Conservation (phyloP, 495 filamentous ascomycete genomes). For the Ascodesmis nigricans region DNA sequence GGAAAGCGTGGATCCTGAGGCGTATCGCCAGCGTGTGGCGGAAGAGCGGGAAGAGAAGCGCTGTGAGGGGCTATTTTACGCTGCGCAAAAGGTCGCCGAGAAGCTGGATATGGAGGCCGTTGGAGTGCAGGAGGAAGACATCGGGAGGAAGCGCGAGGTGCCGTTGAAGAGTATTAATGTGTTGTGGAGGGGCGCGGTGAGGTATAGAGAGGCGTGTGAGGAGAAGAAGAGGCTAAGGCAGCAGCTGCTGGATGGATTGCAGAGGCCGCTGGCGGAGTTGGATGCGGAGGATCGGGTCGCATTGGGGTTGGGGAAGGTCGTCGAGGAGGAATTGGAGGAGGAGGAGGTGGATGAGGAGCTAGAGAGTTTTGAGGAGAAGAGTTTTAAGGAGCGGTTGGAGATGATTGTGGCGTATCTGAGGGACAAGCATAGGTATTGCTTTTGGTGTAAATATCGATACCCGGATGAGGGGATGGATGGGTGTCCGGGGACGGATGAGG, state of each 20-base stretch:
- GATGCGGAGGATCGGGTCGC: constrained; percentile 36
- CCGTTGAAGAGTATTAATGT: constrained; percentile 44
- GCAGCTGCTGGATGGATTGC: constrained; percentile 43
- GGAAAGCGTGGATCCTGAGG: constrained; percentile 36
- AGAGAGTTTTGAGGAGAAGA: constrained; percentile 56
- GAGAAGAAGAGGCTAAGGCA: constrained; percentile 42
- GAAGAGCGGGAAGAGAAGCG: constrained; percentile 50
- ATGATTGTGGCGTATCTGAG: constrained; percentile 47
- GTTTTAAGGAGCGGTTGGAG: constrained; percentile 37
- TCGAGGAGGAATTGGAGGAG: constrained; percentile 31
- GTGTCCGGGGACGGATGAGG: constrained; percentile 75
- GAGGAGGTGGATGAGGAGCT: constrained; percentile 72
- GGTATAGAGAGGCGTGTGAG: constrained; percentile 46
- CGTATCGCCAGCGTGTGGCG: constrained; percentile 52
- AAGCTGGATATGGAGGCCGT: constrained; percentile 13
- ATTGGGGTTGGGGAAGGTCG: constrained; percentile 29
- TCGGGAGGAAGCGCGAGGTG: constrained; percentile 27
- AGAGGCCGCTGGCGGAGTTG: constrained; percentile 28
- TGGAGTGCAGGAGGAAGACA: constrained; percentile 11
- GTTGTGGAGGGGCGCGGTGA: constrained; percentile 55
- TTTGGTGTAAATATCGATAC: constrained; percentile 86
- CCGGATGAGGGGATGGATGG: constrained; percentile 52
- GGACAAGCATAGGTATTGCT: constrained; percentile 59
- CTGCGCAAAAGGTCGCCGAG: constrained; percentile 68
- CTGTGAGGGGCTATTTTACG: constrained; percentile 40